Conservation (phyloP, 108 stramenopile genomes). For the Bacterosira constricta region DNA sequence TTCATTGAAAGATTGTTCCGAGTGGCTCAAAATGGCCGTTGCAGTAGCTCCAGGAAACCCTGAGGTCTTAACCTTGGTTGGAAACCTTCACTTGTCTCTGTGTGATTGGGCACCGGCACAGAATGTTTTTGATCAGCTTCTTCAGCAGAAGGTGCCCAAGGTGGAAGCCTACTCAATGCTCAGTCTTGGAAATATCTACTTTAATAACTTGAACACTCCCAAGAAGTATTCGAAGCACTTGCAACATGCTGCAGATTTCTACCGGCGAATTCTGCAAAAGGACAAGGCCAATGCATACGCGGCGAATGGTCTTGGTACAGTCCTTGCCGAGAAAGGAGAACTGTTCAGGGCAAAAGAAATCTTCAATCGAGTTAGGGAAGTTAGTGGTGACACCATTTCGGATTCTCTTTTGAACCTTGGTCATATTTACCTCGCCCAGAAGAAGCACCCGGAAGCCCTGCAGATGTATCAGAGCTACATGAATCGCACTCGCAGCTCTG, state of each 20-base stretch:
- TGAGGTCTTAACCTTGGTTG: constrained; percentile 87
- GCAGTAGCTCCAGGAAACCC: constrained; percentile 83
- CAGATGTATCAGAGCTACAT: constrained; percentile 91
- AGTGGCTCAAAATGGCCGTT: constrained; percentile 87
- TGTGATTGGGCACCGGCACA: constrained; percentile 89
- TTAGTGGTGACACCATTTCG: constrained; percentile 81
- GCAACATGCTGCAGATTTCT: constrained; percentile 78
- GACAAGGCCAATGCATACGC: constrained; percentile 92
- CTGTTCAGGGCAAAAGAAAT: constrained; percentile 85
- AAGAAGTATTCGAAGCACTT: constrained; percentile 78
- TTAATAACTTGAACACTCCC: constrained; percentile 74
- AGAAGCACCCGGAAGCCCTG: constrained; percentile 85
- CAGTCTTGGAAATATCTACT: constrained; percentile 88
- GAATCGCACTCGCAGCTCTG: constrained; percentile 69
- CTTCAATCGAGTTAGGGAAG: constrained; percentile 87
- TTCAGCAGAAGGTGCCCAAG: constrained; percentile 75
- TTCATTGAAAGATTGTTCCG: constrained; percentile 81
- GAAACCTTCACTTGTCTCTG: constrained; percentile 85
- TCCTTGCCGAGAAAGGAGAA: constrained; percentile 88
- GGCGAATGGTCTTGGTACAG: constrained; percentile 86
- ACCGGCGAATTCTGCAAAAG: constrained; percentile 72
- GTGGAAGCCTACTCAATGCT: constrained; percentile 87
- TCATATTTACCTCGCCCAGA: constrained; percentile 86
- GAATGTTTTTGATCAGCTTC: constrained; percentile 80
- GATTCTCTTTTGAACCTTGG: constrained; percentile 85